Evolutionary conservation across 2,329 filamentous ascomycete species (phyloP).

Genomic region (Amauroascus verrucosus): DNA sequence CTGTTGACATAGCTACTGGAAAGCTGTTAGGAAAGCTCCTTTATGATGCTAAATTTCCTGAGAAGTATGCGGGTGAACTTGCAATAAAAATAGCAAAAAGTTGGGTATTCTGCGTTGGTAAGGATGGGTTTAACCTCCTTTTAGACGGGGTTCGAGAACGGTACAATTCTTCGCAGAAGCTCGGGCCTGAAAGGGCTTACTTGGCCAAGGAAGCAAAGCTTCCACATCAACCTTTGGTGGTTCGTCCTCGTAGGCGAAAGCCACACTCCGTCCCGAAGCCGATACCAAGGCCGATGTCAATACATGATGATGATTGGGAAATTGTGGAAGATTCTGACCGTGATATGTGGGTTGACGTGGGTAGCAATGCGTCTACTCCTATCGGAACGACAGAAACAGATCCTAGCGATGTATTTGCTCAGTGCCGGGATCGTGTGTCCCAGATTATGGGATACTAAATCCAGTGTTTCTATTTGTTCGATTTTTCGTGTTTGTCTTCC

Average conservation of each 20-base stretch:
- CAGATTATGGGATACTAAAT: neutral
- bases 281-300: too few relatives aligned
- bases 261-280: neutral
- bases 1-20: slow-evolving; percentile 18
- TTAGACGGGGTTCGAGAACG: slow-evolving; percentile 11
- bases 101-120: slow-evolving; percentile 18
- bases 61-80: slow-evolving; percentile 18
- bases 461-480: neutral
- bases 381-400: neutral
- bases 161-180: neutral
- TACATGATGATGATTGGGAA: slow-evolving; percentile 5
- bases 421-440: neutral
- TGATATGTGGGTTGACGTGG: slow-evolving; percentile 4
- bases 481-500: neutral
- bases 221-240: neutral
- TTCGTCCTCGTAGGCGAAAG: neutral
- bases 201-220: neutral
- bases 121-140: slow-evolving; percentile 10
- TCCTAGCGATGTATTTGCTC: neutral
- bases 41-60: slow-evolving; percentile 18
- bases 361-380: neutral
- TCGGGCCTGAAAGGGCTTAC: neutral
- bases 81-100: slow-evolving; percentile 18
- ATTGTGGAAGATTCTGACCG: neutral
- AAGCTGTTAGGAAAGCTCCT: slow-evolving; percentile 21